A percentile compares a stretch with the other conserved stretches of the same genome.
These are phyloP conservation scores for Acer campestre DNA, from an alignment of 345 rosid species.

Conservation along the genomic window DNA sequence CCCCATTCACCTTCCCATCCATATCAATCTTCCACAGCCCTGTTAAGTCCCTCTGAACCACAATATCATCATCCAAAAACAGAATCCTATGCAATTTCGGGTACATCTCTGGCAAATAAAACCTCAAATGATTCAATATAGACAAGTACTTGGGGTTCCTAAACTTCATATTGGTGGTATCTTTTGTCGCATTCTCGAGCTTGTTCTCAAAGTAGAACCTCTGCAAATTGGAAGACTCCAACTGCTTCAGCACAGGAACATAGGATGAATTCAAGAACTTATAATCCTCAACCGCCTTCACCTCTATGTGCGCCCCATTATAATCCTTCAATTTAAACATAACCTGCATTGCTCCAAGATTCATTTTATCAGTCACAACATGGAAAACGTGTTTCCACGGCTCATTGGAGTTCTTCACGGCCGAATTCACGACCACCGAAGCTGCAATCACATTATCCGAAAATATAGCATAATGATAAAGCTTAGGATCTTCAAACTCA, in stretches of 20 bases:
- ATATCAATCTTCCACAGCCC: conserved; percentile 95
- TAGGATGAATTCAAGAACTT: conserved; percentile 90
- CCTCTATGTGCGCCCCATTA: conserved; percentile 91
- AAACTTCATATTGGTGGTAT: conserved; percentile 93
- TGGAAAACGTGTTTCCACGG: conserved; percentile 95
- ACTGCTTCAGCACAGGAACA: conserved; percentile 86
- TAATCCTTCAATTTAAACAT: conserved; percentile 92
- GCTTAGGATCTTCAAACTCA: conserved; percentile 80
- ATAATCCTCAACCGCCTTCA: conserved; percentile 98
- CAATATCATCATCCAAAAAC: conserved; percentile 94
- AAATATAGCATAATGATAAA: conserved; percentile 90
- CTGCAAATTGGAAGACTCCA: conserved; percentile 89
- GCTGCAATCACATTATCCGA: conserved; percentile 95
- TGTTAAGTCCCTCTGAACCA: conserved; percentile 94
- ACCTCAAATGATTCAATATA: conserved; percentile 89
- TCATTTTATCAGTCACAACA: conserved; percentile 98
- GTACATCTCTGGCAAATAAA: conserved; percentile 95
- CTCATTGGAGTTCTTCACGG: conserved; percentile 90
- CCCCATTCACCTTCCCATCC: conserved; percentile 98
- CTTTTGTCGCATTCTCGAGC: conserved; percentile 91
- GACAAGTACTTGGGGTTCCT: conserved; percentile 97
- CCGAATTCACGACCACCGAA: conserved; percentile 95
- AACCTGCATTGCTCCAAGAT: conserved; percentile 98
- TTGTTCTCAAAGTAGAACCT: conserved; percentile 93
- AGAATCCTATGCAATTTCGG: conserved; percentile 84